These are phyloP conservation scores for Fraxinus excelsior DNA, from an alignment of 257 asterid genomes.

Conservation along the genomic window DNA sequence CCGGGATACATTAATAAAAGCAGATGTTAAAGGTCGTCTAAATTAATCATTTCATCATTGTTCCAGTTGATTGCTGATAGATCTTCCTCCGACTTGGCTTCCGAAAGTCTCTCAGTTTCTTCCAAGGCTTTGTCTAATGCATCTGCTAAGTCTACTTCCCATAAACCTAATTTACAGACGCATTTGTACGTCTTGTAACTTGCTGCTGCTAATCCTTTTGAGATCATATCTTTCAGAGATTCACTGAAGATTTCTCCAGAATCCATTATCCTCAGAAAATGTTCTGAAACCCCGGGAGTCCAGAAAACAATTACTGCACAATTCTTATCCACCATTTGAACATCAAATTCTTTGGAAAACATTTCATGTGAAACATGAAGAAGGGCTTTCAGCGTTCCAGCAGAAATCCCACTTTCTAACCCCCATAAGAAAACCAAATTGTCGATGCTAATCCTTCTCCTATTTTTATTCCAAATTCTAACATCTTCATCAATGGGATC, in stretches of 20 bases:
- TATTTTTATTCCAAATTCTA: slow-evolving; percentile 46
- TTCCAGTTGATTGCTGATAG: slow-evolving; percentile 54
- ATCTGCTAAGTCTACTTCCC: slow-evolving; percentile 67
- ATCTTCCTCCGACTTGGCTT: slow-evolving; percentile 38
- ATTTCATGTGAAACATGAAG: slow-evolving; percentile 55
- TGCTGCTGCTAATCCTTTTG: slow-evolving; percentile 66
- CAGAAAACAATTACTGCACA: slow-evolving; percentile 76
- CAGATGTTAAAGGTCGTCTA: slow-evolving; percentile 60
- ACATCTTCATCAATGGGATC: slow-evolving; percentile 46
- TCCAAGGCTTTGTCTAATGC: slow-evolving; percentile 61
- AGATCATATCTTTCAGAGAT: slow-evolving; percentile 49
- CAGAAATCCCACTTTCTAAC: slow-evolving; percentile 60
- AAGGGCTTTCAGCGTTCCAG: slow-evolving; percentile 54
- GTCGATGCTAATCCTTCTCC: slow-evolving; percentile 42
- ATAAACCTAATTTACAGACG: slow-evolving; percentile 50
- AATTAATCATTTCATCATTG: slow-evolving; percentile 61
- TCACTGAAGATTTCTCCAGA: slow-evolving; percentile 41
- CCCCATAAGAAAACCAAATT: slow-evolving; percentile 83
- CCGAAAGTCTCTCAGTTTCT: slow-evolving; percentile 40
- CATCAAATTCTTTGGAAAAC: slow-evolving; percentile 59
- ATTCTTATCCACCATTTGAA: slow-evolving; percentile 66
- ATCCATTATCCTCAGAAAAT: slow-evolving; percentile 53
- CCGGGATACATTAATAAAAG: neutral
- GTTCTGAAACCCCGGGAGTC: slow-evolving; percentile 49
- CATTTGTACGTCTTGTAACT: slow-evolving; percentile 56